A percentile compares a stretch with the other conserved stretches of the same genome.
Conservation (phyloP, 495 filamentous ascomycete genomes). For the Hyphodiscus hymeniophilus region DNA sequence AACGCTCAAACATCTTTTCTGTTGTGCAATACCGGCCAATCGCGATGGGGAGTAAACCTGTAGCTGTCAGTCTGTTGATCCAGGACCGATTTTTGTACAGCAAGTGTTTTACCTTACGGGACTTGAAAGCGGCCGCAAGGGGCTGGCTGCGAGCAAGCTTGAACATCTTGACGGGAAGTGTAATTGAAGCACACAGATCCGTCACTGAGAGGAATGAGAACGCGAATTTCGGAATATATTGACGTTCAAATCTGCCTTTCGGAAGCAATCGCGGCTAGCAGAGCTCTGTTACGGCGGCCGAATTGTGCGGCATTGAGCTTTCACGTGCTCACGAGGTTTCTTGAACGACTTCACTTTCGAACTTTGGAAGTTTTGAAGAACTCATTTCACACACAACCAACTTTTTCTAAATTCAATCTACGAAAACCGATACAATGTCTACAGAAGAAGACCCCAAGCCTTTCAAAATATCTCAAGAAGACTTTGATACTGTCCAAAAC, state of each 20-base stretch:
- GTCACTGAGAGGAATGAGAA: slow-evolving; percentile 15
- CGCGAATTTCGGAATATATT: background rate
- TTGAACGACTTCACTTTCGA: background rate
- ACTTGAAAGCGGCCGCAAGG: slow-evolving; percentile 56
- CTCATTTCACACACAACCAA: background rate
- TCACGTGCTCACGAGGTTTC: background rate
- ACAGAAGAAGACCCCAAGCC: slow-evolving; percentile 17
- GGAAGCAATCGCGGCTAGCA: slow-evolving; percentile 11
- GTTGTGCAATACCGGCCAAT: slow-evolving; percentile 31
- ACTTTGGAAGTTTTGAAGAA: background rate
- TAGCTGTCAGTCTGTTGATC: slow-evolving; percentile 9
- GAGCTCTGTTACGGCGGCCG: slow-evolving; percentile 5
- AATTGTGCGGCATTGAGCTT: background rate
- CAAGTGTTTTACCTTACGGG: slow-evolving; percentile 43
- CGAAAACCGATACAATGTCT: slow-evolving; percentile 10
- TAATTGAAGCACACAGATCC: slow-evolving; percentile 6
- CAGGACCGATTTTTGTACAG: slow-evolving; percentile 13
- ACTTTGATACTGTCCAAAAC: slow-evolving; percentile 36
- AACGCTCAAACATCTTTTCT: slow-evolving; percentile 84
- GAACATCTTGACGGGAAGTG: slow-evolving; percentile 49
- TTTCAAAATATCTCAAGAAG: slow-evolving; percentile 8
- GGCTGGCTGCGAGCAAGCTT: slow-evolving; percentile 58
- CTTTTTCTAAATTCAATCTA: background rate
- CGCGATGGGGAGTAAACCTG: slow-evolving; percentile 19
- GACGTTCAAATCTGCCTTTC: slow-evolving; percentile 2